Percentiles rank a stretch among this genome's conserved stretches.
phyloP scores from a whole-genome alignment of 768 basidiomycete genomes.

The Naganishia antarctica region DNA sequence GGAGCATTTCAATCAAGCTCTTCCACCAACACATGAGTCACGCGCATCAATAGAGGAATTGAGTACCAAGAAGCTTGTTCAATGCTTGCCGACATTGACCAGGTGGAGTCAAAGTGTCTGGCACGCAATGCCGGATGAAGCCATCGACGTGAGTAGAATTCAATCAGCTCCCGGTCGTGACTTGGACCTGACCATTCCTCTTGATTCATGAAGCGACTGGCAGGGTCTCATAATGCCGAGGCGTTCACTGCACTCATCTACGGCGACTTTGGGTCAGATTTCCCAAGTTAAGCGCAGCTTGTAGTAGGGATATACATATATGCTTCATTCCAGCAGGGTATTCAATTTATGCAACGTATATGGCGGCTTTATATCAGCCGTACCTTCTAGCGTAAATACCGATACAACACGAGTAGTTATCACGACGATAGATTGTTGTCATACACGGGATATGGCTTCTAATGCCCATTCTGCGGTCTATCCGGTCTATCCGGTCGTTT shows the following conservation, averaged over 20 bases:
- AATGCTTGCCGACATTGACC: conserved; percentile 71
- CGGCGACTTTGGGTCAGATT: conserved; percentile 37
- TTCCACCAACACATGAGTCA: conserved; percentile 47
- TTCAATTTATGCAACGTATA: too few relatives aligned
- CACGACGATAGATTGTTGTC: too few relatives aligned
- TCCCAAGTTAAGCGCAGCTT: background rate
- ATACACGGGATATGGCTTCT: too few relatives aligned
- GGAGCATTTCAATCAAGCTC: too few relatives aligned
- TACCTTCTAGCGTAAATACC: too few relatives aligned
- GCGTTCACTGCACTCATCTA: conserved; percentile 45
- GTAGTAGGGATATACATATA: background rate
- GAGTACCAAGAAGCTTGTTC: conserved; percentile 61
- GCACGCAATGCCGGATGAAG: conserved; percentile 41
- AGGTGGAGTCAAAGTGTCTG: conserved; percentile 60
- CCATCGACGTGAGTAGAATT: conserved; percentile 39
- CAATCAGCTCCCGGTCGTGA: background rate
- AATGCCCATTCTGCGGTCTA: too few relatives aligned
- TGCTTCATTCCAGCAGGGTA: too few relatives aligned
- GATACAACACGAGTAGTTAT: too few relatives aligned
- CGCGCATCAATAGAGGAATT: conserved; percentile 26
- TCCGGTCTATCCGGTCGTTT: background rate
- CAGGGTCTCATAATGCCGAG: conserved; percentile 38
- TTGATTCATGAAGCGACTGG: conserved; percentile 28
- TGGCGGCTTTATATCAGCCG: too few relatives aligned
- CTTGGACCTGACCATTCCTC: conserved; percentile 7